phyloP scores from a whole-genome alignment of 495 filamentous ascomycete species.

The Trichoderma orchidacearum region DNA sequence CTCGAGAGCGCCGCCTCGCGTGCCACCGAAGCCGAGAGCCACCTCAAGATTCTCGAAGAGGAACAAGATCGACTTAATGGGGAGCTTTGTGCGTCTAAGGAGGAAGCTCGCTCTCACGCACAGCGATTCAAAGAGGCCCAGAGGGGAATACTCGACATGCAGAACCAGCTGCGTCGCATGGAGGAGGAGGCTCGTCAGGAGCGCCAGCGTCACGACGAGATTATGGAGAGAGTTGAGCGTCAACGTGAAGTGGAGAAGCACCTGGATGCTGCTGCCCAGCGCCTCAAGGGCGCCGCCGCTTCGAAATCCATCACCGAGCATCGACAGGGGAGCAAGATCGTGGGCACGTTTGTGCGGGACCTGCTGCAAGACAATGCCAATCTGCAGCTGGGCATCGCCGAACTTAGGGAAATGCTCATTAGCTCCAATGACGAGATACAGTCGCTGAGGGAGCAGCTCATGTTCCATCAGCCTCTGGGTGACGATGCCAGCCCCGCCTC shows the following conservation, averaged over 20 bases:
- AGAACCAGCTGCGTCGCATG: slow-evolving; percentile 81
- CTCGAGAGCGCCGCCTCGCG: slow-evolving; percentile 59
- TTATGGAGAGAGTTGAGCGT: slow-evolving; percentile 68
- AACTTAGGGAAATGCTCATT: slow-evolving; percentile 80
- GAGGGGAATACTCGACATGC: slow-evolving; percentile 51
- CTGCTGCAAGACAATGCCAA: slow-evolving; percentile 92
- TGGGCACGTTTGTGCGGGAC: slow-evolving; percentile 89
- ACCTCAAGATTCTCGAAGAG: slow-evolving; percentile 61
- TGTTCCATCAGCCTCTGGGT: slow-evolving; percentile 58
- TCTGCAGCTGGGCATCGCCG: slow-evolving; percentile 76
- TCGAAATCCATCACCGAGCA: slow-evolving; percentile 43
- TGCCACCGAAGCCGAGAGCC: slow-evolving; percentile 62
- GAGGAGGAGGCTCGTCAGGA: slow-evolving; percentile 77
- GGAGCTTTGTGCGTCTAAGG: slow-evolving; percentile 46
- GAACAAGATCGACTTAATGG: slow-evolving; percentile 64
- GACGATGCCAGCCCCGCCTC: slow-evolving; percentile 23
- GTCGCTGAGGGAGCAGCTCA: slow-evolving; percentile 67
- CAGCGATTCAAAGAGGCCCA: slow-evolving; percentile 78
- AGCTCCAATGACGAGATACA: slow-evolving; percentile 93
- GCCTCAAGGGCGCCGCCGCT: slow-evolving; percentile 66
- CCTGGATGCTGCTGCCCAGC: slow-evolving; percentile 58
- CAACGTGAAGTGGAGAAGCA: slow-evolving; percentile 61
- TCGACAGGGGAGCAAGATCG: slow-evolving; percentile 42
- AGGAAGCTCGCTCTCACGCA: slow-evolving; percentile 60
- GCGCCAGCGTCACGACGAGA: slow-evolving; percentile 65